Conservation (phyloP, 2,329 filamentous ascomycete species). For the Graphilbum ipis-grandicollis region DNA sequence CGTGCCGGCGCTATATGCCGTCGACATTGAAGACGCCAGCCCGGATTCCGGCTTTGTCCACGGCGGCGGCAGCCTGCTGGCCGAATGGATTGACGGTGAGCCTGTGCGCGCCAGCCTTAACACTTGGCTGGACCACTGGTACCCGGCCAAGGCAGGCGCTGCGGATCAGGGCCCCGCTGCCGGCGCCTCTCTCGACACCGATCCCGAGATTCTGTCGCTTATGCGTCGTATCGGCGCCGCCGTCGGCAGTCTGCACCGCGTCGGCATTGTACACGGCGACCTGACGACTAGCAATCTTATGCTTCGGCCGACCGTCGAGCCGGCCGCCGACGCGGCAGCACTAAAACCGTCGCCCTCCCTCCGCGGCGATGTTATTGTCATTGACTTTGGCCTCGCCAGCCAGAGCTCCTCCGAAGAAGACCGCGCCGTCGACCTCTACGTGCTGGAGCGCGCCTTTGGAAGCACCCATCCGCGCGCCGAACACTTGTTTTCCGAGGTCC, state of each 20-base stretch:
- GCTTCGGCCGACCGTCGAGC: constrained; percentile 31
- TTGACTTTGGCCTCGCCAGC: constrained; percentile 83
- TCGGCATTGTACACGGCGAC: constrained; percentile 87
- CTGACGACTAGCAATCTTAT: constrained; percentile 97
- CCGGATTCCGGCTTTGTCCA: neutral
- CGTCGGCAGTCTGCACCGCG: constrained; percentile 60
- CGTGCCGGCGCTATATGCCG: constrained; percentile 66
- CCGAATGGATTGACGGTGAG: constrained; percentile 68
- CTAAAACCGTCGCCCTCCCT: constrained; percentile 13
- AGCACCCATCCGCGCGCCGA: constrained; percentile 87
- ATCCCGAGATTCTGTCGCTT: constrained; percentile 33
- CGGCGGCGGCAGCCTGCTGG: constrained; percentile 35
- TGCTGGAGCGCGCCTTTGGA: constrained; percentile 83
- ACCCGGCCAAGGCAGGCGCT: constrained; percentile 1
- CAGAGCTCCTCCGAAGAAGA: constrained; percentile 78
- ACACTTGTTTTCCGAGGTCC: constrained; percentile 52
- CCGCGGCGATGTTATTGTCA: constrained; percentile 67
- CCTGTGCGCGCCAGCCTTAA: constrained; percentile 57
- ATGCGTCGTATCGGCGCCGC: constrained; percentile 54
- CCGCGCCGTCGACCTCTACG: constrained; percentile 87
- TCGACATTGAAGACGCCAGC: constrained; percentile 39
- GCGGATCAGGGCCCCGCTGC: constrained; percentile 8
- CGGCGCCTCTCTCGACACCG: constrained; percentile 11
- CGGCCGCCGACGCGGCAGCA: constrained; percentile 3
- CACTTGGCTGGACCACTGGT: constrained; percentile 39